Evolutionary conservation across 2,329 filamentous ascomycete genomes (phyloP).

Genomic region (Bertia moriformis): DNA sequence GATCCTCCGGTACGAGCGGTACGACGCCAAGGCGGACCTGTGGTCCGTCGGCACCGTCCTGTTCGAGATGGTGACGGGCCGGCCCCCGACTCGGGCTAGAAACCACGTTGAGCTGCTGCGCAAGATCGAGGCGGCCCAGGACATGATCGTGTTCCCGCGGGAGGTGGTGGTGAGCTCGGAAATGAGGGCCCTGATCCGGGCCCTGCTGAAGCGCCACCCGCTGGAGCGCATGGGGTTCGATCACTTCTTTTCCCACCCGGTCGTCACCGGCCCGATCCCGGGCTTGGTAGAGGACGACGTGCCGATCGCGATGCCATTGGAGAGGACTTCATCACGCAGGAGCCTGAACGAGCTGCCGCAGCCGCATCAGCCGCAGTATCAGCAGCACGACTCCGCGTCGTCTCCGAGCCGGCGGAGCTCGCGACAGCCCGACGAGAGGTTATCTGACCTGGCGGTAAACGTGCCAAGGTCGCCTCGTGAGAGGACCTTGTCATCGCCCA

Average conservation of each 20-base stretch:
- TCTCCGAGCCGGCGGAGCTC: background rate
- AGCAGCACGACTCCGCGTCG: no score
- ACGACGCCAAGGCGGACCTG: slow-evolving; percentile 89
- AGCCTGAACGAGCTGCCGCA: background rate
- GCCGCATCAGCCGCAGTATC: background rate
- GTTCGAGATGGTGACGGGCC: slow-evolving; percentile 86
- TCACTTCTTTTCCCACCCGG: slow-evolving; percentile 67
- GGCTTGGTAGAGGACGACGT: slow-evolving; percentile 67
- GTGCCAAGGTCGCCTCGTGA: background rate
- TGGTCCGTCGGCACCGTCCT: slow-evolving; percentile 96
- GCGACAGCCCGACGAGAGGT: background rate
- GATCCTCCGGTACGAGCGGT: slow-evolving; percentile 91
- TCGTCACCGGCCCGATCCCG: slow-evolving; percentile 64
- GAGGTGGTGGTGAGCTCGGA: slow-evolving; percentile 58
- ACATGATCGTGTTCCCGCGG: slow-evolving; percentile 69
- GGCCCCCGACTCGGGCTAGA: slow-evolving; percentile 76
- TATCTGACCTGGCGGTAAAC: no score
- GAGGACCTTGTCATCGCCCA: no score
- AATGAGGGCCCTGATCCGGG: slow-evolving; percentile 68
- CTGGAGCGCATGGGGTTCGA: slow-evolving; percentile 76
- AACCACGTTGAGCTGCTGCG: slow-evolving; percentile 90
- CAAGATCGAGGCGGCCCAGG: slow-evolving; percentile 79
- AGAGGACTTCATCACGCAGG: no score
- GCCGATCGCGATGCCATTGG: slow-evolving; percentile 15
- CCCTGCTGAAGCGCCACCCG: slow-evolving; percentile 73